Evolutionary conservation across 2,329 filamentous ascomycete species (phyloP).

Genomic region (Neopestalotiopsis rosae): DNA sequence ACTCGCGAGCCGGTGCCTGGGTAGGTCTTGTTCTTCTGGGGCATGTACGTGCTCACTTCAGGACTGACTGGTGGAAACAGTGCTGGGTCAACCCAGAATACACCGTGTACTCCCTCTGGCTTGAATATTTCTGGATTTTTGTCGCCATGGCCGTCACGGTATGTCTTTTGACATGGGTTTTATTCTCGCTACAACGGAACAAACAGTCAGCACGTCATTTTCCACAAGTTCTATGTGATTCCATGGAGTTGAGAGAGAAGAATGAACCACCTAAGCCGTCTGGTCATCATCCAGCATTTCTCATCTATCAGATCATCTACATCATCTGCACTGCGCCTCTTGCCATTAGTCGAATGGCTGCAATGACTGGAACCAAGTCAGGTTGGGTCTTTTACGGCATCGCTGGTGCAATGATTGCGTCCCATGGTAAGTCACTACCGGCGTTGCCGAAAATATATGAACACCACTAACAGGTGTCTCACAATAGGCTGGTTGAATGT

Average conservation of each 20-base stretch:
- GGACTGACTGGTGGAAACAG: constrained; percentile 1
- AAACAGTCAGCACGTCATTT: constrained; percentile 6
- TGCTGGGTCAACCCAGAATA: constrained; percentile 17
- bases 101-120: neutral
- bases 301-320: constrained; percentile 16
- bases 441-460: neutral
- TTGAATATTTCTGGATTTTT: constrained; percentile 17
- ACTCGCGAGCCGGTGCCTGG: constrained; percentile 13
- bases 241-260: constrained; percentile 5
- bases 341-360: constrained; percentile 10
- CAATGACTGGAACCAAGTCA: constrained; percentile 4
- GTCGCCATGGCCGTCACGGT: constrained; percentile 10
- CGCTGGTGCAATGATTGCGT: constrained; percentile 11
- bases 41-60: neutral
- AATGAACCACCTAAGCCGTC: constrained; percentile 14
- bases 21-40: neutral
- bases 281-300: constrained; percentile 16
- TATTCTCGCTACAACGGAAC: constrained; percentile 9
- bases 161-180: neutral
- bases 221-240: neutral
- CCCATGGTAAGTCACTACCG: constrained; percentile 6
- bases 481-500: constrained; percentile 9
- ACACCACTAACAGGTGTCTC: neutral
- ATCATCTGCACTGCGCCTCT: constrained; percentile 11
- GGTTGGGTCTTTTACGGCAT: constrained; percentile 5